Percentiles rank a stretch among this genome's conserved stretches.
Evolutionary conservation across 1,284 basidiomycete species (phyloP).

Genomic region (Bjerkandera adusta): DNA sequence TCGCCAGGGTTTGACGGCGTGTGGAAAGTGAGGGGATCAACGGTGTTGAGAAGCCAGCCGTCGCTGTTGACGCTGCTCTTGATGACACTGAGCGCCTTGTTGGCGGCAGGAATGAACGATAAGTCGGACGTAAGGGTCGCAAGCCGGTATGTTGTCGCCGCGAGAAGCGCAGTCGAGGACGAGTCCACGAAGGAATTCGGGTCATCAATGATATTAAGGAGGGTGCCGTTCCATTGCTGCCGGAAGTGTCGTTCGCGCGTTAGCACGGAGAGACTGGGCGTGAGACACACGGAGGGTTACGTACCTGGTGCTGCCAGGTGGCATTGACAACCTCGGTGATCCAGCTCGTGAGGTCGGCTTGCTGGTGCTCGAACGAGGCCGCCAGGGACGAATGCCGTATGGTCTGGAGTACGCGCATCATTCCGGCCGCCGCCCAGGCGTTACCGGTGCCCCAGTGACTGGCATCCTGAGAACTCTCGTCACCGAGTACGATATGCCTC

Average conservation of each 20-base stretch:
- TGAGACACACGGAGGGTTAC: constrained; percentile 12
- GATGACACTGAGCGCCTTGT: constrained; percentile 38
- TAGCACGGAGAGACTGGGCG: background rate
- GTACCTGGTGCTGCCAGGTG: constrained; percentile 48
- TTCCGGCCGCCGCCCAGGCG: constrained; percentile 68
- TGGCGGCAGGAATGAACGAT: constrained; percentile 39
- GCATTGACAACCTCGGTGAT: constrained; percentile 54
- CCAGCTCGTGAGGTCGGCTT: constrained; percentile 51
- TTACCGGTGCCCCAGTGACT: constrained; percentile 62
- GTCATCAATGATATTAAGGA: constrained; percentile 52
- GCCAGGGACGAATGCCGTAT: constrained; percentile 46
- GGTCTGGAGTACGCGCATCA: constrained; percentile 59
- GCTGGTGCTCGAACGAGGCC: constrained; percentile 39
- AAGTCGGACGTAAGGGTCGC: constrained; percentile 31
- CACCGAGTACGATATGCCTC: constrained; percentile 51
- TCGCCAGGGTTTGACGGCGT: constrained; percentile 37
- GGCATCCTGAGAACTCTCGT: constrained; percentile 36
- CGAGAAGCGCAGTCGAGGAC: constrained; percentile 50
- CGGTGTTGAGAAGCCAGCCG: constrained; percentile 60
- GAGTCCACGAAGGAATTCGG: constrained; percentile 46
- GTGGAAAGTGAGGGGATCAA: constrained; percentile 60
- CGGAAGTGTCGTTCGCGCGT: background rate
- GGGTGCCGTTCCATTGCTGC: constrained; percentile 38
- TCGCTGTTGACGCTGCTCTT: constrained; percentile 36
- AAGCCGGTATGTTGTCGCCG: constrained; percentile 45